Base-by-base conservation (phyloP, 352 stramenopile genomes). In the Phytophthora citricola region DNA sequence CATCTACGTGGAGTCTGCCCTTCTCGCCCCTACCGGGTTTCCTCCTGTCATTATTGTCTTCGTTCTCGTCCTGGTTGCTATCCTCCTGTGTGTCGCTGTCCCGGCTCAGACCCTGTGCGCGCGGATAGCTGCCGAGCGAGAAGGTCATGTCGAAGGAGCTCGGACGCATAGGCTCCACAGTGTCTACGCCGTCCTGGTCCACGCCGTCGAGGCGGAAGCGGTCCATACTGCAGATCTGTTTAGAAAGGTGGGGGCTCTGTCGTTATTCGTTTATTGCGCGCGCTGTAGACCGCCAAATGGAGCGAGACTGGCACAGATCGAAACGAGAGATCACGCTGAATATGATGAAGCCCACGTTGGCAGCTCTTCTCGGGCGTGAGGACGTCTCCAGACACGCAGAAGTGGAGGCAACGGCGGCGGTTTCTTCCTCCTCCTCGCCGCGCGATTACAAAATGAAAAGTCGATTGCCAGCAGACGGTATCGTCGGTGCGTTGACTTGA, bases 61-160 rank as follows among this genome's bases (percentile, higher is more conserved):
- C 59, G 20, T 73, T 36, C 31, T 36, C 55, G 29, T 71, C 48
- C 26, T 75, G 53, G 20, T 72, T 69, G 40, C 54, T 71, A 14
- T 49, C 61, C 4, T 73, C 15, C 45, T 79, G 58, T 32, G 43
- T n/a, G 29, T 76, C 66, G 38, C 63, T 69, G 52, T 78, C 66
- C 22, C 62, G 60, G 29, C 52, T 71, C 45, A 82, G 39, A 0
- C 63, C 63, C 26, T 70, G 61, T 7, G 58, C 44, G 31, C 38
- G 45, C 48, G 75, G 71, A 65, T 89, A 78, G 71, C 72, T 76
- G 57, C 79, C 80, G 8, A 93, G 82, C 31, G 83, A 92, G 73
- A 93, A 93, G 64, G 83, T 92, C 82, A 92, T 90, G 79, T 95
- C 86, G 66, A 95, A 95, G 29, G 86, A 94, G 63, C 88, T 93